A percentile compares a stretch with the other conserved stretches of the same genome.
Evolutionary conservation across 805 yeast species (phyloP).

Genomic region (Candida broadrunensis): DNA sequence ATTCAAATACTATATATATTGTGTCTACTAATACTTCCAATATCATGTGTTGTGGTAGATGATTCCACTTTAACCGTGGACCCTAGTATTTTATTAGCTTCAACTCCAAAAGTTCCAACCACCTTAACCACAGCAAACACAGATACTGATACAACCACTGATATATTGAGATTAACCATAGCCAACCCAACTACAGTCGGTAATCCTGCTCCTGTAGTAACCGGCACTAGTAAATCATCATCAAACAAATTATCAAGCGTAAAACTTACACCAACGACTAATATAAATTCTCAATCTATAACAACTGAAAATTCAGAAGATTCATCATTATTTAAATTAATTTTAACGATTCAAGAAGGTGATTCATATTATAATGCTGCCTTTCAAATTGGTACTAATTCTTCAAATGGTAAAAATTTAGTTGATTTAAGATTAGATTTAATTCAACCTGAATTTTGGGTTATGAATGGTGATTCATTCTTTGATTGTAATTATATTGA

Average conservation of each 20-base stretch:
- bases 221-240: background rate
- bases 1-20: too few species aligned
- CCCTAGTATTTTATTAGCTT: background rate
- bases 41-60: too few species aligned
- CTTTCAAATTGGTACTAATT: conserved; percentile 4
- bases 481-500: conserved; percentile 20
- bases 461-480: conserved; percentile 23
- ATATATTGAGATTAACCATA: background rate
- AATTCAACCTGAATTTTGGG: conserved; percentile 39
- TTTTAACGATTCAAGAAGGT: conserved; percentile 12
- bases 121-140: background rate
- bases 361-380: conserved; percentile 15
- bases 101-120: background rate
- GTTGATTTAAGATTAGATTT: conserved; percentile 23
- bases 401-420: background rate
- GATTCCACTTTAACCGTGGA: background rate
- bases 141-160: background rate
- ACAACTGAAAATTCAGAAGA: conserved; percentile 2
- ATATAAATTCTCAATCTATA: background rate
- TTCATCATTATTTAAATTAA: conserved; percentile 5
- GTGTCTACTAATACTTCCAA: too few species aligned
- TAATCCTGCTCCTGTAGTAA: background rate
- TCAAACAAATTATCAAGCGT: too few species aligned
- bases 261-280: background rate
- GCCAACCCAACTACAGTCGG: background rate